Percentiles rank a stretch among this genome's conserved stretches.
Conservation (phyloP, 805 yeast genomes). For the Wickerhamiella kurtzmanii region DNA sequence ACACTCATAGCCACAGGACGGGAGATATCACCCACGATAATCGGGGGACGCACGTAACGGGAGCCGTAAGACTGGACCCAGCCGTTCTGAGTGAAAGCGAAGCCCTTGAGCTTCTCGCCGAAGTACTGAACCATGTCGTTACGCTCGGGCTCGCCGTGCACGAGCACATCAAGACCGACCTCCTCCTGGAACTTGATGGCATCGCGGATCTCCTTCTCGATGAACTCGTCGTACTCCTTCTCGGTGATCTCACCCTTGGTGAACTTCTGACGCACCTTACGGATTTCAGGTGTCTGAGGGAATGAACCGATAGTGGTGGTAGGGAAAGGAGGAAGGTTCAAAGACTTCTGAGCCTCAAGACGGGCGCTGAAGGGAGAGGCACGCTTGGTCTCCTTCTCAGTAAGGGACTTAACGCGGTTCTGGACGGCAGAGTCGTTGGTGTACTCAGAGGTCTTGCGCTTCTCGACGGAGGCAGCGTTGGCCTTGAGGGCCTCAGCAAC, state of each 20-base stretch:
- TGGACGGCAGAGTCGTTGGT: conserved; percentile 88
- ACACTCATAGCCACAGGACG: conserved; percentile 98
- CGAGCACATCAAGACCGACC: conserved; percentile 93
- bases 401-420: conserved; percentile 64
- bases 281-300: conserved; percentile 99
- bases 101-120: conserved; percentile 97
- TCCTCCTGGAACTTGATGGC: conserved; percentile 99
- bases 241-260: conserved; percentile 91
- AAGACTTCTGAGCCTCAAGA: conserved; percentile 73
- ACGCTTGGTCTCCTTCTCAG: conserved; percentile 62
- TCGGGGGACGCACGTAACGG: conserved; percentile 99
- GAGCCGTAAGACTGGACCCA: conserved; percentile 99
- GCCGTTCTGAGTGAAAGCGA: conserved; percentile 96
- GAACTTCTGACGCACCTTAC: conserved; percentile 96
- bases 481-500: conserved; percentile 68
- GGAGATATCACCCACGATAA: conserved; percentile 96
- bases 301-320: conserved; percentile 99
- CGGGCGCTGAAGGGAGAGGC: conserved; percentile 75
- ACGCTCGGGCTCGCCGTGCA: conserved; percentile 99
- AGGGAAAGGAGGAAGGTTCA: conserved; percentile 97
- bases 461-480: conserved; percentile 71
- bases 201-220: conserved; percentile 87
- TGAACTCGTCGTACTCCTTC: conserved; percentile 91
- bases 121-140: conserved; percentile 99
- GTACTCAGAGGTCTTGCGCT: conserved; percentile 75